These are phyloP conservation scores for Coemansia sp. DNA, from an alignment of 192 early-diverging fungal genomes.

Conservation along the genomic window DNA sequence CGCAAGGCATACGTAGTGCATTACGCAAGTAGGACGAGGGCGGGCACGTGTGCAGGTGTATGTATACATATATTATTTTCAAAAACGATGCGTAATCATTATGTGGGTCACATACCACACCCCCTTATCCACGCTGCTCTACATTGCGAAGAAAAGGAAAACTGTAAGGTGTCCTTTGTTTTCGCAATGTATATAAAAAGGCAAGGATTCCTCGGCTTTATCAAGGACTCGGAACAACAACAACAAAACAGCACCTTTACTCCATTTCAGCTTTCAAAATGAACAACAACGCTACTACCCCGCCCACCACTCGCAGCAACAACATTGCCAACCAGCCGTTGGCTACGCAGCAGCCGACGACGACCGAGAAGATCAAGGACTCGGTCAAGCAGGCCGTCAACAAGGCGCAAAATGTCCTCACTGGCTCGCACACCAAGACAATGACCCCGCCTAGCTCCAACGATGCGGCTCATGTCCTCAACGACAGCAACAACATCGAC, in stretches of 20 bases:
- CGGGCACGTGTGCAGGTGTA: neutral
- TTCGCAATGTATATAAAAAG: no score
- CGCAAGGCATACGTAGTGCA: slow-evolving; percentile 25
- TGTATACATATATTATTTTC: neutral
- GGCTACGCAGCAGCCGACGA: neutral
- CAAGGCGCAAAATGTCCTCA: neutral
- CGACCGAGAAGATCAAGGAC: slow-evolving; percentile 9
- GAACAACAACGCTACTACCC: neutral
- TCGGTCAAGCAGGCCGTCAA: neutral
- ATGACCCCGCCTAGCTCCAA: neutral
- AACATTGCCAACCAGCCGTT: neutral
- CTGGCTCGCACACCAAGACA: neutral
- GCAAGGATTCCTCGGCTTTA: neutral
- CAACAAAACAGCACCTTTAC: neutral
- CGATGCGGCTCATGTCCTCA: neutral
- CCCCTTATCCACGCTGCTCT: no score
- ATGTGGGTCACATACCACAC: neutral
- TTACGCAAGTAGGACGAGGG: neutral
- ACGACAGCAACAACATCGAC: neutral
- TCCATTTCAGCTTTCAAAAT: neutral
- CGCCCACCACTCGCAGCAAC: slow-evolving; percentile 7
- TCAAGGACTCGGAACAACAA: neutral
- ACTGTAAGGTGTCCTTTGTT: no score
- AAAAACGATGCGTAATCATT: neutral
- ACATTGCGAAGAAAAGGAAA: no score